A percentile compares a stretch with the other conserved stretches of the same genome.
These are phyloP conservation scores for Nigrograna mackinnonii DNA, from an alignment of 2,329 filamentous ascomycete species.

Conservation along the genomic window DNA sequence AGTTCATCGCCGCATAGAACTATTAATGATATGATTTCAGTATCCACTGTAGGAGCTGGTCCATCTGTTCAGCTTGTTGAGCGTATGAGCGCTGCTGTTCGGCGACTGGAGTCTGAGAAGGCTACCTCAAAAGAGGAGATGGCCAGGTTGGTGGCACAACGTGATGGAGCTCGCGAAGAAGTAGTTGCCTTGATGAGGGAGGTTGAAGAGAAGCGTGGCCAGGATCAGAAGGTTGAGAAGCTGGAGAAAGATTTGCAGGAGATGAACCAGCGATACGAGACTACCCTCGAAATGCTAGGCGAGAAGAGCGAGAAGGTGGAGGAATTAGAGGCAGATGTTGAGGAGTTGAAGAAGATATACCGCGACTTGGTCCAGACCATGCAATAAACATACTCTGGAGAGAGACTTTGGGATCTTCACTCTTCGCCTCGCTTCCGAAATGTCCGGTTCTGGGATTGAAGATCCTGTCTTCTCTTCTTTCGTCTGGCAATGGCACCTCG, in stretches of 20 bases:
- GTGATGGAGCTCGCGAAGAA: constrained; percentile 89
- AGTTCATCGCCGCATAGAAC: constrained; percentile 68
- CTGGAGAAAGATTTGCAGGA: constrained; percentile 70
- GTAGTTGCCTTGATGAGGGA: constrained; percentile 92
- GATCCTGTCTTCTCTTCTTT: too few relatives aligned
- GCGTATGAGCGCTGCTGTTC: constrained; percentile 91
- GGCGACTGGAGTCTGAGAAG: constrained; percentile 88
- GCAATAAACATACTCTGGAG: constrained; percentile 69
- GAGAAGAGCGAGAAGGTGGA: constrained; percentile 97
- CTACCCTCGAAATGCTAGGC: constrained; percentile 89
- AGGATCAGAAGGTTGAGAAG: constrained; percentile 62
- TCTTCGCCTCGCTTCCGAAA: too few relatives aligned
- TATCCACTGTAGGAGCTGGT: constrained; percentile 86
- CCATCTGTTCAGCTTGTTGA: constrained; percentile 95
- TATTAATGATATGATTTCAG: constrained; percentile 76
- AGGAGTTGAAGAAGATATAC: constrained; percentile 96
- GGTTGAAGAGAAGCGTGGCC: constrained; percentile 68
- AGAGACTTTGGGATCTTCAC: too few relatives aligned
- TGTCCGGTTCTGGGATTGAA: too few relatives aligned
- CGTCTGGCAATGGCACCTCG: too few relatives aligned
- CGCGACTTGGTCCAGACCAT: constrained; percentile 87
- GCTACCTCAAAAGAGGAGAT: constrained; percentile 88
- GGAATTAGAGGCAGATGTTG: constrained; percentile 84
- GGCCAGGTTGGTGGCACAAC: constrained; percentile 75
- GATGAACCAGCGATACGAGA: constrained; percentile 80